Evolutionary conservation across 2,329 filamentous ascomycete species (phyloP).

Genomic region (Stachybotrys echinatus): DNA sequence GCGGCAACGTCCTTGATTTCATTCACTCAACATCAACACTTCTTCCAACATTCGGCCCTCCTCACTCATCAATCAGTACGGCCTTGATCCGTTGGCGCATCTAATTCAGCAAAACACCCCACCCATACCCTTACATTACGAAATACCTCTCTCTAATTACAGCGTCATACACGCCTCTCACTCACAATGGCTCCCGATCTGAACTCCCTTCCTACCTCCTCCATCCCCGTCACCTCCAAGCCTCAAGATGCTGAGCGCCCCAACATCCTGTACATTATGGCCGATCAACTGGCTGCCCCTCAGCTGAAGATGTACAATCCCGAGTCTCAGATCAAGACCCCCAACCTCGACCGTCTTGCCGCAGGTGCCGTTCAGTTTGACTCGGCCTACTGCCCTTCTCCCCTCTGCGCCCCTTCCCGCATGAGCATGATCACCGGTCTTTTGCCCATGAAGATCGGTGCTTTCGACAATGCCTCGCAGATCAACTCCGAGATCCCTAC

Average conservation of each 20-base stretch:
- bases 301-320: constrained; percentile 89
- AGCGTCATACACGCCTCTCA: no score
- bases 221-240: constrained; percentile 17
- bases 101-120: no score
- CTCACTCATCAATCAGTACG: no score
- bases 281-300: constrained; percentile 88
- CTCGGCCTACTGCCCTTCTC: constrained; percentile 90
- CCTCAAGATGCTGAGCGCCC: constrained; percentile 23
- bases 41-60: no score
- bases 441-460: constrained; percentile 84
- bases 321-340: constrained; percentile 84
- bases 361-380: constrained; percentile 83
- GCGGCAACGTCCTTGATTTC: no score
- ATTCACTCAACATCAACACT: no score
- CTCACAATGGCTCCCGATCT: constrained; percentile 64
- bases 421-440: constrained; percentile 94
- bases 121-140: no score
- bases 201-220: constrained; percentile 59
- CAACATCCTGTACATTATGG: constrained; percentile 77
- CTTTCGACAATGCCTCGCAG: constrained; percentile 86
- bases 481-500: constrained; percentile 81
- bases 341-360: constrained; percentile 80
- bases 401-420: constrained; percentile 84
- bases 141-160: no score
- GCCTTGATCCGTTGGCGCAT: no score